phyloP scores from a whole-genome alignment of 129 eudicot species.

The Gnaphalium uliginosum region DNA sequence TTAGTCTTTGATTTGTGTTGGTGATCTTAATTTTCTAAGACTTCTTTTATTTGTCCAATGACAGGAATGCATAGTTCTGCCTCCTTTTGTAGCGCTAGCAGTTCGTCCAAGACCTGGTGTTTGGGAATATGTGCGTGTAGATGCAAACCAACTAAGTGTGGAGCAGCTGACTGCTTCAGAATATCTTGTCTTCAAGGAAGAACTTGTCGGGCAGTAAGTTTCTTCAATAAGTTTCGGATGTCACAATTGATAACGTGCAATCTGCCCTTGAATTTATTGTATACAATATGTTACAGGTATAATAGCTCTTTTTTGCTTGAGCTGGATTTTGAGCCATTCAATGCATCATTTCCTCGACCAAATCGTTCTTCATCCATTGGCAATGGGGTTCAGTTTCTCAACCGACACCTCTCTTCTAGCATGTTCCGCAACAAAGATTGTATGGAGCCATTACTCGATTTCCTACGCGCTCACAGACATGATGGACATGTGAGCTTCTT shows the following conservation, averaged over 20 bases:
- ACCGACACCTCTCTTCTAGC: constrained; percentile 90
- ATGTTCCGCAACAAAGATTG: constrained; percentile 93
- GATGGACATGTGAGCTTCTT: constrained; percentile 79
- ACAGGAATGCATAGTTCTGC: constrained; percentile 91
- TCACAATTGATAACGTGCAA: not conserved
- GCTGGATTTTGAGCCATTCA: constrained; percentile 97
- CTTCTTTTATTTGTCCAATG: constrained; percentile 21
- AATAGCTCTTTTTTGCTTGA: constrained; percentile 63
- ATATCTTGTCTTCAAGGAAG: constrained; percentile 85
- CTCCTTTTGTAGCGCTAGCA: constrained; percentile 95
- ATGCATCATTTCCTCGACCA: constrained; percentile 85
- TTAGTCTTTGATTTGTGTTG: constrained; percentile 9
- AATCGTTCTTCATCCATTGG: constrained; percentile 86
- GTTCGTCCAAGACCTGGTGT: constrained; percentile 98
- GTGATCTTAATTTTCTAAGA: not conserved
- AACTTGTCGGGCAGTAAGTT: constrained; percentile 81
- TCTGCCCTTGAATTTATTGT: constrained; percentile 1
- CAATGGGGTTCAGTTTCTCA: constrained; percentile 95
- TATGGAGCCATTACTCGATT: constrained; percentile 88
- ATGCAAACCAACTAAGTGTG: constrained; percentile 78
- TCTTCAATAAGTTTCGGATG: not conserved
- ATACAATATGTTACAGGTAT: constrained; percentile 35
- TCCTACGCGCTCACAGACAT: constrained; percentile 72
- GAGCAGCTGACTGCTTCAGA: constrained; percentile 78
- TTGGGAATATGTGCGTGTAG: constrained; percentile 93